These are phyloP conservation scores for Aspergillus thermomutatus DNA, from an alignment of 2,329 filamentous ascomycete species.

Conservation along the genomic window DNA sequence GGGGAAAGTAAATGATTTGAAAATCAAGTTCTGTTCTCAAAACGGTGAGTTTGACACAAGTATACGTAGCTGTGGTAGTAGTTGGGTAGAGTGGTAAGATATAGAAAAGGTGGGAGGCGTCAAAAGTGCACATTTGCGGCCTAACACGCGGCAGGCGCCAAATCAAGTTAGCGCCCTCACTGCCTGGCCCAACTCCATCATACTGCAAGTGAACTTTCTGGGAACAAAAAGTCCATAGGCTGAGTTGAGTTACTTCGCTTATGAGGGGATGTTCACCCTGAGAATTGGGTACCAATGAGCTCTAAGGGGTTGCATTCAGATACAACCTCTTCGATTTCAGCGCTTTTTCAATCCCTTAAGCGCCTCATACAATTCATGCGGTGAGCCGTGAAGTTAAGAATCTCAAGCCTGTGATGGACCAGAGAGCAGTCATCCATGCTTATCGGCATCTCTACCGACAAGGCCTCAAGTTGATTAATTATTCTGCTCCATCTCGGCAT, in stretches of 20 bases:
- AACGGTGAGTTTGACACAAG: neutral
- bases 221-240: neutral
- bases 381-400: constrained; percentile 8
- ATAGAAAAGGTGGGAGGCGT: constrained; percentile 11
- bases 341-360: neutral
- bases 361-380: neutral
- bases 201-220: neutral
- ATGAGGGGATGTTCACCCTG: neutral
- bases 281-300: neutral
- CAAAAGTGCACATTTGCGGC: constrained; percentile 17
- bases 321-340: neutral
- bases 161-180: neutral
- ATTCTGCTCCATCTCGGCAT: constrained; percentile 56
- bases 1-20: neutral
- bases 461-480: constrained; percentile 53
- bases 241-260: neutral
- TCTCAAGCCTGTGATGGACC: constrained; percentile 14
- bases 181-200: constrained; percentile 3
- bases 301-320: neutral
- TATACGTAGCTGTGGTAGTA: neutral
- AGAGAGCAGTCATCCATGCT: constrained; percentile 43
- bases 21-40: neutral
- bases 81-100: neutral
- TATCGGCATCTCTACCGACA: constrained; percentile 58
- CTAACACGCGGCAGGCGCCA: constrained; percentile 16